Conservation (phyloP, 2,329 filamentous ascomycete genomes). For the Stachybotrys chartarum region DNA sequence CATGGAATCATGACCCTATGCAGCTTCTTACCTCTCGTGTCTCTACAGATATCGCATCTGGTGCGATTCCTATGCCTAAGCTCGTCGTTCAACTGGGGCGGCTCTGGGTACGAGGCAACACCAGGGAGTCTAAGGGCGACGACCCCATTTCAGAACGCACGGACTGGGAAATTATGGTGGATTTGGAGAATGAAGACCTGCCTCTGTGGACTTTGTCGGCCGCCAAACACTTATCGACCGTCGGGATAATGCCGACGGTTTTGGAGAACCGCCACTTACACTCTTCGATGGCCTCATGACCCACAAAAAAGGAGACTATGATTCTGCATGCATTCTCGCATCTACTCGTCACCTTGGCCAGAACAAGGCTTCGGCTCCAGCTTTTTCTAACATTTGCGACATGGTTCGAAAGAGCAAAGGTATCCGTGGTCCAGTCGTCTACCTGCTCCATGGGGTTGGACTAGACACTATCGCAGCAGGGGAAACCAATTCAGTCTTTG, state of each 20-base stretch:
- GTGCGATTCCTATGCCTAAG: neutral
- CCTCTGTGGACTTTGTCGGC: neutral
- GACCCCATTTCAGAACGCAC: neutral
- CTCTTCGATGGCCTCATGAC: neutral
- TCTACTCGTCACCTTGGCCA: neutral
- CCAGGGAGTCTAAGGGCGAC: neutral
- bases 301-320: neutral
- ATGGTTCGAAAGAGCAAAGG: neutral
- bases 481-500: neutral
- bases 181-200: neutral
- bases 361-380: neutral
- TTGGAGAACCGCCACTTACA: neutral
- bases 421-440: neutral
- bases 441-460: neutral
- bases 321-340: neutral
- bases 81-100: neutral
- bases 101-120: neutral
- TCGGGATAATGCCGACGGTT: neutral
- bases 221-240: neutral
- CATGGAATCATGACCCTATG: neutral
- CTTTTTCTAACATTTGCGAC: neutral
- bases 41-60: neutral
- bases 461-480: neutral
- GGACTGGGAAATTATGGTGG: neutral
- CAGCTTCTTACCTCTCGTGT: neutral